These are phyloP conservation scores for Rhytidiadelphus loreus DNA, from an alignment of 225 moss, liverwort and hornwort genomes.

Conservation along the genomic window DNA sequence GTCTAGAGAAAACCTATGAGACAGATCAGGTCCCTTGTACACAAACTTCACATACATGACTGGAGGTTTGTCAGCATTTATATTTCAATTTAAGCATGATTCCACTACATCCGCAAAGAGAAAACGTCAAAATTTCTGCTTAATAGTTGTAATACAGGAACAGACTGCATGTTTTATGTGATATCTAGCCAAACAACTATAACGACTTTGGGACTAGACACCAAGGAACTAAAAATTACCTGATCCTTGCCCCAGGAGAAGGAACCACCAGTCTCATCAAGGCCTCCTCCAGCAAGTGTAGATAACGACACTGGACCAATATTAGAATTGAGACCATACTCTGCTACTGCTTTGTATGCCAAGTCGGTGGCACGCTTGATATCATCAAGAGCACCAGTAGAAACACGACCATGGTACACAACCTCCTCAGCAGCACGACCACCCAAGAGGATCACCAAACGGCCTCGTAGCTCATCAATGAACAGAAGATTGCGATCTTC, in stretches of 20 bases:
- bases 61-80: neutral
- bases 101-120: neutral
- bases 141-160: neutral
- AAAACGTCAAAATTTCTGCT: neutral
- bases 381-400: slow-evolving; percentile 92
- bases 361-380: slow-evolving; percentile 93
- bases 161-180: neutral
- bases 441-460: slow-evolving; percentile 79
- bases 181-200: neutral
- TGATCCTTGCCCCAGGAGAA: slow-evolving; percentile 93
- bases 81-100: neutral
- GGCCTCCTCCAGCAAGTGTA: slow-evolving; percentile 80
- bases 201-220: neutral
- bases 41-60: neutral
- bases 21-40: neutral
- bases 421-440: slow-evolving; percentile 97
- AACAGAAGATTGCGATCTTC: slow-evolving; percentile 93
- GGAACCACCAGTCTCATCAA: slow-evolving; percentile 74
- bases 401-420: slow-evolving; percentile 84
- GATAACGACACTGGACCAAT: slow-evolving; percentile 83
- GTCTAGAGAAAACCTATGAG: neutral
- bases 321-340: slow-evolving; percentile 75
- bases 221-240: slow-evolving; percentile 22
- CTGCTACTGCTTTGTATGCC: slow-evolving; percentile 90
- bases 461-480: slow-evolving; percentile 81